Conservation (phyloP, 1,139 yeast genomes). For the Blastobotrys illinoisensis region DNA sequence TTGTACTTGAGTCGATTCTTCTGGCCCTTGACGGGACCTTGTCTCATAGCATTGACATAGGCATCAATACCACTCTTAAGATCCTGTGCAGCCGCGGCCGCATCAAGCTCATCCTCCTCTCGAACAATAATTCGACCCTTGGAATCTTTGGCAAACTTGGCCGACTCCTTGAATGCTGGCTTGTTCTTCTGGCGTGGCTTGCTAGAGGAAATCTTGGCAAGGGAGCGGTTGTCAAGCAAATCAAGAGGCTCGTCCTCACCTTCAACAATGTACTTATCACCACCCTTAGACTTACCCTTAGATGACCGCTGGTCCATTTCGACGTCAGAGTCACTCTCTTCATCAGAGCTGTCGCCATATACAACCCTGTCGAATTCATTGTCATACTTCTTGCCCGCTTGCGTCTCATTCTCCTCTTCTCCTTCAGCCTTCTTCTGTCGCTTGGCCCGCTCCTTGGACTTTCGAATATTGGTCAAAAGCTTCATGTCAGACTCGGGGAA, state of each 20-base stretch:
- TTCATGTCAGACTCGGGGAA: constrained; percentile 89
- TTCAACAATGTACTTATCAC: constrained; percentile 62
- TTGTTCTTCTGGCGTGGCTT: constrained; percentile 50
- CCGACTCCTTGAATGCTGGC: constrained; percentile 34
- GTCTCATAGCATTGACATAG: constrained; percentile 85
- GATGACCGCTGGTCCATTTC: constrained; percentile 29
- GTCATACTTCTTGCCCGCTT: constrained; percentile 42
- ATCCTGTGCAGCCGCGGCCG: constrained; percentile 48
- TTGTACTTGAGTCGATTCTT: constrained; percentile 84
- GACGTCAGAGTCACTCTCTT: constrained; percentile 37
- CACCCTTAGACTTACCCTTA: constrained; percentile 34
- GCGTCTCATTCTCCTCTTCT: constrained; percentile 22
- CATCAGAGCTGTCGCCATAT: constrained; percentile 39
- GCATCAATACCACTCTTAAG: constrained; percentile 63
- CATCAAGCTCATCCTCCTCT: constrained; percentile 29
- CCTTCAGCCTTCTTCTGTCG: constrained; percentile 51
- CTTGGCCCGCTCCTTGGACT: constrained; percentile 77
- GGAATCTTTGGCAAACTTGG: constrained; percentile 47
- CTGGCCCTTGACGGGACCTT: constrained; percentile 91
- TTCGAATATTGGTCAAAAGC: constrained; percentile 76
- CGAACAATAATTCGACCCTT: constrained; percentile 35
- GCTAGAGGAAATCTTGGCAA: constrained; percentile 83
- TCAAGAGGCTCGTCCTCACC: constrained; percentile 80
- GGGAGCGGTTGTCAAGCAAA: constrained; percentile 75
- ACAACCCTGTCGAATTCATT: constrained; percentile 85